Conservation (phyloP, 306 rosid species). For the Trifolium subterraneum region DNA sequence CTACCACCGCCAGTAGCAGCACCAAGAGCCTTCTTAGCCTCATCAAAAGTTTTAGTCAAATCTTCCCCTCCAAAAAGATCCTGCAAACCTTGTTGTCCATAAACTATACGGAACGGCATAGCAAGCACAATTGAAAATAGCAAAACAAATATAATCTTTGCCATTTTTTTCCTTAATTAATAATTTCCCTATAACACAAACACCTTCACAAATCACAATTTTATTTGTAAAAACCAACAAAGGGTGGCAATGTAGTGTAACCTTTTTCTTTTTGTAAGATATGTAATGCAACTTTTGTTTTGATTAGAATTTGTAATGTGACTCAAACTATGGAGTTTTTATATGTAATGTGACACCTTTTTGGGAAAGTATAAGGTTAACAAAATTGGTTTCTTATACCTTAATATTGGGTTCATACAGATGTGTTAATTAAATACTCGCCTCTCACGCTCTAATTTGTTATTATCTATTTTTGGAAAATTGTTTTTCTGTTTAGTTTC, state of each 20-base stretch:
- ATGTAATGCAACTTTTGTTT: slow-evolving; percentile 33
- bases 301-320: background rate
- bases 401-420: slow-evolving; percentile 11
- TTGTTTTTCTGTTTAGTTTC: background rate
- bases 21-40: slow-evolving; percentile 38
- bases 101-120: slow-evolving; percentile 21
- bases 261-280: background rate
- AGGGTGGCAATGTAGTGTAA: slow-evolving; percentile 40
- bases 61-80: slow-evolving; percentile 30
- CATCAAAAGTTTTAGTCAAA: background rate
- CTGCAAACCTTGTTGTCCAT: slow-evolving; percentile 27
- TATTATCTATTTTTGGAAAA: slow-evolving; percentile 37
- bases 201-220: slow-evolving; percentile 16
- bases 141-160: slow-evolving; percentile 27
- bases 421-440: slow-evolving; percentile 2
- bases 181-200: background rate
- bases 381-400: background rate
- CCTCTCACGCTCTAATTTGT: slow-evolving; percentile 13
- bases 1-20: background rate
- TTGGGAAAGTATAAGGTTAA: background rate
- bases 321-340: no score
- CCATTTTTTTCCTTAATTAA: slow-evolving; percentile 42
- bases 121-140: slow-evolving; percentile 39
- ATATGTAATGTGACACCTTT: slow-evolving; percentile 29
- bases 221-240: slow-evolving; percentile 17